phyloP scores from a whole-genome alignment of 306 rosid genomes.

The Potentilla sterilis region DNA sequence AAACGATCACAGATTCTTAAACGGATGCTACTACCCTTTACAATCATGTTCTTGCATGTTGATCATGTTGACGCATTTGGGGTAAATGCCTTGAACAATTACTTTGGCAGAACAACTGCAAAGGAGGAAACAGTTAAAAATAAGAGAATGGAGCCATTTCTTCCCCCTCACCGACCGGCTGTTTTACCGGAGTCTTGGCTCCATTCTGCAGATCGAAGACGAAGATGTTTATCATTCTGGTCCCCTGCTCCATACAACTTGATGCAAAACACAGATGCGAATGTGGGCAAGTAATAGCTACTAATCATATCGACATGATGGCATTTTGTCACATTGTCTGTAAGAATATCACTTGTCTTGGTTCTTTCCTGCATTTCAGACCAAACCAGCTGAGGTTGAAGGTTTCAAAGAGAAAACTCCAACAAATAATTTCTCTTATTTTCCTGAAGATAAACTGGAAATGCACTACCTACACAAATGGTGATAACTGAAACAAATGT shows the following conservation, averaged over 20 bases:
- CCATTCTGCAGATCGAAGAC: neutral
- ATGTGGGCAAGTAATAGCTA: slow-evolving; percentile 48
- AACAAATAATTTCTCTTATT: slow-evolving; percentile 26
- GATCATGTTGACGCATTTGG: neutral
- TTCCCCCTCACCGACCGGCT: neutral
- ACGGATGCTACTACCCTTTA: neutral
- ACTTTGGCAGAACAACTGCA: neutral
- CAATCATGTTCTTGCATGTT: neutral
- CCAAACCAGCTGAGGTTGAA: slow-evolving; percentile 23
- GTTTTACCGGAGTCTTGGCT: neutral
- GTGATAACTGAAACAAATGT: slow-evolving; percentile 25
- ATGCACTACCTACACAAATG: neutral
- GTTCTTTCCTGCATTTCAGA: slow-evolving; percentile 32
- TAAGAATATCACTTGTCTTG: slow-evolving; percentile 39
- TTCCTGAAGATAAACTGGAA: neutral
- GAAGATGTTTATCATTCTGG: slow-evolving; percentile 16
- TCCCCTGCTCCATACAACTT: slow-evolving; percentile 35
- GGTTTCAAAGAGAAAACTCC: slow-evolving; percentile 33
- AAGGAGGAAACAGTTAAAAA: neutral
- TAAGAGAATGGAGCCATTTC: neutral
- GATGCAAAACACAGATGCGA: slow-evolving; percentile 14
- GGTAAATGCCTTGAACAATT: neutral
- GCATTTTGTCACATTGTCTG: slow-evolving; percentile 56
- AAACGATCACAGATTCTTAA: neutral
- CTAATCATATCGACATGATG: slow-evolving; percentile 73